Percentiles rank a stretch among this genome's conserved stretches.
Evolutionary conservation across 176 grass and related monocot genomes (phyloP).

Genomic region (Cymbopogon citratus): DNA sequence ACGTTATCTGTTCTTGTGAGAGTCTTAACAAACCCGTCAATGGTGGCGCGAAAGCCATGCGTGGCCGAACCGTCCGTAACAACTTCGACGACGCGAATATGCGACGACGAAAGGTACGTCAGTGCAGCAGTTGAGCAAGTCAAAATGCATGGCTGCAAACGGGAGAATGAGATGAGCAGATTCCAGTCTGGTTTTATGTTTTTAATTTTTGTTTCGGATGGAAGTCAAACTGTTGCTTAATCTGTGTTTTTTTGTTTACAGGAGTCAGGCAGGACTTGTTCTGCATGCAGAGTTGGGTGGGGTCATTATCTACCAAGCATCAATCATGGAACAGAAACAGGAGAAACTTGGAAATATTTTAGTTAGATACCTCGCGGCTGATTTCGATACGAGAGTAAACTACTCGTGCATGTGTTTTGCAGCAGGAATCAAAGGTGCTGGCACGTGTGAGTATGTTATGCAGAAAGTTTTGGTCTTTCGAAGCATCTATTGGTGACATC

Average conservation of each 20-base stretch:
- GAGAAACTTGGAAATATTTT: neutral
- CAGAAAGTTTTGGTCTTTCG: neutral
- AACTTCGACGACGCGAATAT: neutral
- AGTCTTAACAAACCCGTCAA: neutral
- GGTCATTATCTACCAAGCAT: neutral
- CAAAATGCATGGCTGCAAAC: neutral
- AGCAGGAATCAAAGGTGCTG: neutral
- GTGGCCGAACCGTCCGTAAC: neutral
- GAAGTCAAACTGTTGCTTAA: neutral
- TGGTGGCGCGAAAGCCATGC: neutral
- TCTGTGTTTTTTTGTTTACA: neutral
- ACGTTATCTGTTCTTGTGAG: conserved; percentile 1
- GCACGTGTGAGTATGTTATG: neutral
- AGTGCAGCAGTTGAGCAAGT: neutral
- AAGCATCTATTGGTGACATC: neutral
- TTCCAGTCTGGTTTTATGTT: neutral
- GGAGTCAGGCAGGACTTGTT: neutral
- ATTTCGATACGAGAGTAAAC: neutral
- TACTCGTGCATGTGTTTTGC: neutral
- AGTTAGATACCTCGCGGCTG: neutral
- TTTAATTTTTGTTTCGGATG: neutral
- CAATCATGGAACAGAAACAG: neutral
- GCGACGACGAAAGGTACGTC: conserved; percentile 9
- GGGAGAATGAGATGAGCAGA: neutral
- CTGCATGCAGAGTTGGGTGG: neutral